A percentile compares a stretch with the other conserved stretches of the same genome.
Conservation (phyloP, 805 yeast genomes). For the Wickerhamiella kurtzmanii region DNA sequence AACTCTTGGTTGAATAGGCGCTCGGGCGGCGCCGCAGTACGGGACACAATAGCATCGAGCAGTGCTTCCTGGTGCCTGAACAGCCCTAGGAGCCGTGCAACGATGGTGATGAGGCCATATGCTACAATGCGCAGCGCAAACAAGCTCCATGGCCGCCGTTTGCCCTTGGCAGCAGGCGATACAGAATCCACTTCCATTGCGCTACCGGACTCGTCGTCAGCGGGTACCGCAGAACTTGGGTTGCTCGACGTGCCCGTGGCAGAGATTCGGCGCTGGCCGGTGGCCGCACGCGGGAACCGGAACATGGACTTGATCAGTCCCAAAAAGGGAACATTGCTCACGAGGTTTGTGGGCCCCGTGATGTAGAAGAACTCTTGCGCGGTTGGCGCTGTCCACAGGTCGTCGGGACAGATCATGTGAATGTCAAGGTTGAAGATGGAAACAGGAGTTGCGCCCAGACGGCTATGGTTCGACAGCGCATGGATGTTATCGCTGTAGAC, state of each 20-base stretch:
- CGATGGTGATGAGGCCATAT: conserved; percentile 22
- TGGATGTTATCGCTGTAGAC: conserved; percentile 21
- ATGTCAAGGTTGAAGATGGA: conserved; percentile 23
- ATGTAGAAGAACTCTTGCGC: conserved; percentile 20
- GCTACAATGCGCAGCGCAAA: conserved; percentile 18
- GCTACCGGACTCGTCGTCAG: not conserved
- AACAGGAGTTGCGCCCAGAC: conserved; percentile 9
- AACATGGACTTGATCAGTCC: conserved; percentile 23
- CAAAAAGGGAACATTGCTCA: conserved; percentile 22
- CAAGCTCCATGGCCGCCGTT: conserved; percentile 14
- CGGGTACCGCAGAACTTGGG: not conserved
- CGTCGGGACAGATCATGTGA: conserved; percentile 22
- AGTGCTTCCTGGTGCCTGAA: conserved; percentile 14
- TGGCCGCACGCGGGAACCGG: conserved; percentile 21
- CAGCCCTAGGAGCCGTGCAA: conserved; percentile 16
- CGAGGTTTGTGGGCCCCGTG: conserved; percentile 16
- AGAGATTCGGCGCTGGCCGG: not conserved
- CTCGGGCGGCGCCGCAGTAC: not conserved
- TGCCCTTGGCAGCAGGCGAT: not conserved
- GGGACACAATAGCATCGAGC: conserved; percentile 12
- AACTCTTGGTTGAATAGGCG: not conserved
- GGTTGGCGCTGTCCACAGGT: conserved; percentile 21
- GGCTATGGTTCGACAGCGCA: conserved; percentile 5
- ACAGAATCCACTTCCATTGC: not conserved
- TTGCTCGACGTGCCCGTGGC: not conserved